Base-by-base conservation (phyloP, 768 basidiomycete species). In the Rickenella mellea region DNA sequence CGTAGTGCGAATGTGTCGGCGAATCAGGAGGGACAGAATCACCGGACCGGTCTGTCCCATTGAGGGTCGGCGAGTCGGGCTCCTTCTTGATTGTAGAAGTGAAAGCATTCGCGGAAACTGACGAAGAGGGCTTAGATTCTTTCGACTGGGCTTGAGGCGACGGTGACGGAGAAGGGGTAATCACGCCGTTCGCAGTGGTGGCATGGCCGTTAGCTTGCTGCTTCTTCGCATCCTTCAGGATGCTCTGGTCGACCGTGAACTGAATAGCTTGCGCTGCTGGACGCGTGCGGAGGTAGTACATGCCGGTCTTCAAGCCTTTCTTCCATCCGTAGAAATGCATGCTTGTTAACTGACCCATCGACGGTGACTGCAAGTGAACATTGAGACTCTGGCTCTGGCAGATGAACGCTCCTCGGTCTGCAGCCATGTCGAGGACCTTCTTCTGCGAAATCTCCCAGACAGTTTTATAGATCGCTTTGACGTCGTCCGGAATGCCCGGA, bases 291-390 rank as follows among this genome's bases (percentile, higher is more conserved):
- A 99, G 74, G 64, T 99, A 98, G 67, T 91, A 92, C 88, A 94
- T 93, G 51, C 94, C 96, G 1, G 96, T 99, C 77, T 99, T 99
- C 56, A 99, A 67, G 26, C 96, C 96, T 67, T 90, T 90, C 76
- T 94, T 94, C 96, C 96, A 98, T n/a, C 92, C 96, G 59, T 97
- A 97, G 71, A 93, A 94, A 63, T 93, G 91, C 90, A 92, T 92
- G 47, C 83, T 86, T 28, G 91, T 93, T 48, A 99, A 70, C 61
- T 99, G 94, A 7, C 89, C 89, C 44, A 82, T 69, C 3, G 90
- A 90, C 24, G 94, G 94, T 28, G 83, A 69, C 58, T 87, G 80
- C 37, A 99, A 64, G 60, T 97, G 94, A 44, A 99, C 76, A 62
- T 98, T 98, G 59, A 99, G 67, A 47, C 82, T 85, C 66, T 98